Evolutionary conservation across 2,329 filamentous ascomycete genomes (phyloP), one percentile per base, ranked within the genome.

Genomic region (Aspergillus luchuensis): DNA sequence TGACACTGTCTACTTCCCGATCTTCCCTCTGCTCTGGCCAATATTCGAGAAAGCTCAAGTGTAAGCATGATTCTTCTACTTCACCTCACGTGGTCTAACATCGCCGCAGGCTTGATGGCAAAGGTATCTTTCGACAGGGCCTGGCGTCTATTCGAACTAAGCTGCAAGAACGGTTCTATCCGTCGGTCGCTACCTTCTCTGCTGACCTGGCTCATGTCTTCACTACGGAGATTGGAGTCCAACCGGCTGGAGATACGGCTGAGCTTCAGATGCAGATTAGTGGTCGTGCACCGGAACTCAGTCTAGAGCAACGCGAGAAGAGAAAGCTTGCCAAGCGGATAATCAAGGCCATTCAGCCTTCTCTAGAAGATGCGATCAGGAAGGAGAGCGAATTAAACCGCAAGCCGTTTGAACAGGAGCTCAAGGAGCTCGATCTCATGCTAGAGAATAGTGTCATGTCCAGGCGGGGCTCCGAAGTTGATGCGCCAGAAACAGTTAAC

Each of bases 1-100:
- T 30, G 90, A 98, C 73, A 89, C 87, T 38, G 89, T 96, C 68
- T 99, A 98, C 78, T 97, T 98, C 67, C 95, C 95, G 0, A 86
- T 97, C 13, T 85, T 89, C 58, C 88, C 88, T 68, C 79, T 96
- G 54, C 83, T 99, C 21, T 85, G 84, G 71, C 89, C 91, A 4
- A 89, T 95, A 28, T 81, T 97, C 53, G 89, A 92, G 43, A 92
- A 90, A 77, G 92, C 92, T 8, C 84, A 91, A 71, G 82, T 82
- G 92, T 97, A 85, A 86, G 92, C 86, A 58, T 28, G 59, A 25
- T 45, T 54, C 47, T 59, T 41, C 13, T 38, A 56, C 8, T 4
- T 19, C 59, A 11, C 13, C 41, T 36, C 47, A 8, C 39, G 36
- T 10, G 5, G 38, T 23, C 62, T 75, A 66, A 71, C 56, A 56